phyloP scores from a whole-genome alignment of 768 basidiomycete species.

The Tylopilus sp. region DNA sequence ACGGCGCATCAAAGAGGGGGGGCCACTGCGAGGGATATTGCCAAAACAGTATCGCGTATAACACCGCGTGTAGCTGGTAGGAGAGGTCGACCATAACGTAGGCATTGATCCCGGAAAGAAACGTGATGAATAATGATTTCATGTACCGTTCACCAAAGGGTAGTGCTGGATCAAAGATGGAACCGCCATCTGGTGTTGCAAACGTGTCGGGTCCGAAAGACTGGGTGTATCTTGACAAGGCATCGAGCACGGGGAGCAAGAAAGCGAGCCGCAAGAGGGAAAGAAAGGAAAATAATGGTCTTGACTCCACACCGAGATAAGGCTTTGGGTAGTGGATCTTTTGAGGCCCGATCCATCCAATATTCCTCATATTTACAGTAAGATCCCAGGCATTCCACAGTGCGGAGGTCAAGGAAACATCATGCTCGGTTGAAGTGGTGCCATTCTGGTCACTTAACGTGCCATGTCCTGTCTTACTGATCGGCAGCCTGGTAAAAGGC shows the following conservation, averaged over 20 bases:
- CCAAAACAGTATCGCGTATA: slow-evolving; percentile 43
- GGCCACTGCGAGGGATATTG: slow-evolving; percentile 59
- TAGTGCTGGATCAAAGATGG: slow-evolving; percentile 36
- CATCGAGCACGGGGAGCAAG: slow-evolving; percentile 7
- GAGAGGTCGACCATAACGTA: slow-evolving; percentile 43
- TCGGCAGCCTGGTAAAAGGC: slow-evolving; percentile 14
- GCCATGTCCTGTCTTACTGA: neutral
- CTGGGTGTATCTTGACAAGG: neutral
- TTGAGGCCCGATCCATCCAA: slow-evolving; percentile 25
- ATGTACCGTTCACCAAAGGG: slow-evolving; percentile 32
- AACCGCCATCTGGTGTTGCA: slow-evolving; percentile 30
- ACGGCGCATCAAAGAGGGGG: slow-evolving; percentile 57
- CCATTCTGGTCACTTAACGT: neutral
- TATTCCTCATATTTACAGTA: slow-evolving; percentile 20
- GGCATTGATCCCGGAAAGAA: slow-evolving; percentile 41
- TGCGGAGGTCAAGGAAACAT: slow-evolving; percentile 7
- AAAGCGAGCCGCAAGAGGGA: slow-evolving; percentile 11
- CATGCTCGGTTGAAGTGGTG: neutral
- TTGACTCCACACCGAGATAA: slow-evolving; percentile 18
- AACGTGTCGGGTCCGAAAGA: slow-evolving; percentile 40
- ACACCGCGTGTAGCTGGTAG: slow-evolving; percentile 41
- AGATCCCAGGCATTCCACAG: slow-evolving; percentile 31
- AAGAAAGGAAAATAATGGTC: slow-evolving; percentile 13
- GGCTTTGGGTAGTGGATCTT: slow-evolving; percentile 13
- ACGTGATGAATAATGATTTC: slow-evolving; percentile 44